Base-by-base conservation (phyloP, 257 asterid genomes). In the Solanum gracilifrons region DNA sequence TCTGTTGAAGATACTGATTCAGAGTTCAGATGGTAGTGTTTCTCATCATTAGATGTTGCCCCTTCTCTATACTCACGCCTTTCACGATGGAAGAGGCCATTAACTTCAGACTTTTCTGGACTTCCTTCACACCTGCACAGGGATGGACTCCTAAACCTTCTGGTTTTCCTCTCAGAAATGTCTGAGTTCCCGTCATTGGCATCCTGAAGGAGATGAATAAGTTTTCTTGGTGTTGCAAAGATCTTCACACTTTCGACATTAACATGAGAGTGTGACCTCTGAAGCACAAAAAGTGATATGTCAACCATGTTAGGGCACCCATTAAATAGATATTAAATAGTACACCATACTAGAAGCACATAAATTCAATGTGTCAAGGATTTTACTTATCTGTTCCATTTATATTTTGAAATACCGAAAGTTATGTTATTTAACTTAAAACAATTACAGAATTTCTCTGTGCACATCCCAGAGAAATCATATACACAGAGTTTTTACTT, bases 141-240 rank as follows among this genome's bases (percentile, higher is more conserved):
- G 43, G 88, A 84, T 66, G 94, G 94, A 87, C 94, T 93, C 90
- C 89, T 87, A 25, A 82, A 87, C 87, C 93, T 91, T 90, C 91
- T 90, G 13, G 72, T 64, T 80, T 91, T 94, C 74, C 90, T 90
- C 88, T 88, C 90, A 27, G 92, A 89, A 84, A 85, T 86, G 87
- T 89, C 71, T 5, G 90, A 87, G 90, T 87, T 91, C 80, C 37
- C 89, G 73, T 90, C 92, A 55, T 90, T 93, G 36, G 87, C 85
- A 89, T 96, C 99, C 91, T 96, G 99, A 88, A 97, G 99, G 12
- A 98, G 94, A 83, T 82, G 95, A 43, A 95, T 88, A 84, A 97
- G 98, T 89, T 91, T 95, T 88, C 99, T 94, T 64, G 99, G 99
- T 23, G 99, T 97, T 33, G 95, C 87, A 92, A 92, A 96, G 87